phyloP scores from a whole-genome alignment of 495 filamentous ascomycete genomes.

The Aspergillus avenaceus region DNA sequence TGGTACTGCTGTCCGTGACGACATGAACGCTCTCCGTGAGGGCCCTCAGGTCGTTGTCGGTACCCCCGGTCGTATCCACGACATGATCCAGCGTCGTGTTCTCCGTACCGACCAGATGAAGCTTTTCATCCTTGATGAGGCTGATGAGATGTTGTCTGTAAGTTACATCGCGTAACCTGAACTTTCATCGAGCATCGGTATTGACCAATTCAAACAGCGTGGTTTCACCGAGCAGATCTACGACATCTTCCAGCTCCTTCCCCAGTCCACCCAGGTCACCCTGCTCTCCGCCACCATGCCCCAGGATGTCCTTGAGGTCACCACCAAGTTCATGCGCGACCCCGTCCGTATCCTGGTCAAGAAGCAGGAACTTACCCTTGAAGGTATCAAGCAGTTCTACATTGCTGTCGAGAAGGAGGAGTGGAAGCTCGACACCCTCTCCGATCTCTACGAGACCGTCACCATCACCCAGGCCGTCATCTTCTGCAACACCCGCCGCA shows the following conservation, averaged over 20 bases:
- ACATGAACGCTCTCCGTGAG: constrained; percentile 93
- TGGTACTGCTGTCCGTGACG: constrained; percentile 95
- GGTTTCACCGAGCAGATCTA: constrained; percentile 99
- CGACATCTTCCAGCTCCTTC: constrained; percentile 98
- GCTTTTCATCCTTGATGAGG: constrained; percentile 98
- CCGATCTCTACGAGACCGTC: constrained; percentile 97
- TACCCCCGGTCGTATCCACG: constrained; percentile 94
- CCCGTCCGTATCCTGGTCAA: constrained; percentile 98
- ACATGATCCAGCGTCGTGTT: constrained; percentile 97
- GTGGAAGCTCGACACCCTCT: constrained; percentile 99
- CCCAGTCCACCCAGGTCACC: constrained; percentile 95
- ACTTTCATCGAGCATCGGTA: neutral
- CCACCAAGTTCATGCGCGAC: constrained; percentile 99
- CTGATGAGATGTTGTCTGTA: constrained; percentile 97
- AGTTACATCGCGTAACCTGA: constrained; percentile 26
- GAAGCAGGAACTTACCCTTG: constrained; percentile 97
- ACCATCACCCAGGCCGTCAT: constrained; percentile 99
- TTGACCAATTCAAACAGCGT: constrained; percentile 49
- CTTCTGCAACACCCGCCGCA: constrained; percentile 99
- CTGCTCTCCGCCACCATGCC: constrained; percentile 97
- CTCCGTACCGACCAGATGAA: constrained; percentile 95
- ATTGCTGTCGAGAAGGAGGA: constrained; percentile 99
- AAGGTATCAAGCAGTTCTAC: constrained; percentile 99
- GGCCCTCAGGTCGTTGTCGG: constrained; percentile 96
- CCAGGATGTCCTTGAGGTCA: constrained; percentile 98